Conservation (phyloP, 2,329 filamentous ascomycete genomes). For the Penicillium crustosum region DNA sequence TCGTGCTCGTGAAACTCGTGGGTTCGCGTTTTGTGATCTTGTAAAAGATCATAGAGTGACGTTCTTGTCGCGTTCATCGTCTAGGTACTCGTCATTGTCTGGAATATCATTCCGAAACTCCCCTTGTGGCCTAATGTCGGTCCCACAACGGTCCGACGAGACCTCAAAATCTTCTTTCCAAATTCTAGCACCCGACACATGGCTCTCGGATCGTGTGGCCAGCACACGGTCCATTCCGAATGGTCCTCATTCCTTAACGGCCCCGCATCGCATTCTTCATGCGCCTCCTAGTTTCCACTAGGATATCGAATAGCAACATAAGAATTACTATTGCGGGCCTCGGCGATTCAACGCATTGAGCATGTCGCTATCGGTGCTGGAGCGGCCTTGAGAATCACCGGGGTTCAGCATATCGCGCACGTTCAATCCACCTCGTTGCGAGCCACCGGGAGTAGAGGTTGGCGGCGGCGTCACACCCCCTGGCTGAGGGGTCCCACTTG, state of each 20-base stretch:
- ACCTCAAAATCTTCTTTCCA: slow-evolving; percentile 12
- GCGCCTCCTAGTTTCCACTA: neutral
- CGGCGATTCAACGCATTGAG: slow-evolving; percentile 48
- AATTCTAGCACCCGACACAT: slow-evolving; percentile 18
- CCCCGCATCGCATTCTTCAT: neutral
- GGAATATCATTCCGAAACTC: slow-evolving; percentile 6
- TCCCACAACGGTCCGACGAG: slow-evolving; percentile 13
- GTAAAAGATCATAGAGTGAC: slow-evolving; percentile 21
- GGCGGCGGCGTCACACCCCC: slow-evolving; percentile 43
- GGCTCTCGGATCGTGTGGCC: slow-evolving; percentile 25
- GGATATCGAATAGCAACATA: neutral
- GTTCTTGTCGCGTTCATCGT: slow-evolving; percentile 11
- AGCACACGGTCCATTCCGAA: slow-evolving; percentile 25
- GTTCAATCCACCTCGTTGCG: slow-evolving; percentile 44
- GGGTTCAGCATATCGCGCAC: slow-evolving; percentile 52
- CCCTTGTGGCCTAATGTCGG: neutral
- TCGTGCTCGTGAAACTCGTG: slow-evolving; percentile 35
- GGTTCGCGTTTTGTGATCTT: slow-evolving; percentile 33
- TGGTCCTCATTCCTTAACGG: neutral
- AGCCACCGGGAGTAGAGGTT: slow-evolving; percentile 36
- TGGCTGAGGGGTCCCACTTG: slow-evolving; percentile 13
- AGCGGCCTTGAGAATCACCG: slow-evolving; percentile 41
- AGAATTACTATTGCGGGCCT: slow-evolving; percentile 35
- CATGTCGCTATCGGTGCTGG: slow-evolving; percentile 52
- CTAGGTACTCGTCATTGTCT: neutral